Evolutionary conservation across 768 basidiomycete species (phyloP).

Genomic region (Mycena amicta): DNA sequence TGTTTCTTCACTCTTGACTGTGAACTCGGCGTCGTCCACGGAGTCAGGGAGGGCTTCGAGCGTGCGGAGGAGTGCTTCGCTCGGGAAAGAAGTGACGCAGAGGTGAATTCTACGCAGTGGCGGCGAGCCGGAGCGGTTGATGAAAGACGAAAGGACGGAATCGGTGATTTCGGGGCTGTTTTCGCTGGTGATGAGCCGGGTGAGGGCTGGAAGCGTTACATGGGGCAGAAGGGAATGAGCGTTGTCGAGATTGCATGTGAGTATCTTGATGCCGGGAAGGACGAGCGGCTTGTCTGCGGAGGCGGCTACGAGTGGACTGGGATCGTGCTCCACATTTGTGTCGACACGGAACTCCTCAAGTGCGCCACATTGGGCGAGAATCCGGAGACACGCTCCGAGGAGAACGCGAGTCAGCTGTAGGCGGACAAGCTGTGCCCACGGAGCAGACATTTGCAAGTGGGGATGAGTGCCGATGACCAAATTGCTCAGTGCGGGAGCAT

Average conservation of each 20-base stretch:
- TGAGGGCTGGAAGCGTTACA: neutral
- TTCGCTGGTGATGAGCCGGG: neutral
- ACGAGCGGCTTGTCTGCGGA: neutral
- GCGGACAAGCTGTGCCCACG: neutral
- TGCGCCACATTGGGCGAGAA: neutral
- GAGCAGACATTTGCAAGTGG: neutral
- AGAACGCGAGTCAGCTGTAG: neutral
- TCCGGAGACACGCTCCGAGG: neutral
- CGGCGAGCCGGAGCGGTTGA: neutral
- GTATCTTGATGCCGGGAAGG: neutral
- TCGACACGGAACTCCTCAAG: neutral
- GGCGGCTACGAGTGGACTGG: neutral
- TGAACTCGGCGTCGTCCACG: neutral
- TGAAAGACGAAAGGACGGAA: neutral
- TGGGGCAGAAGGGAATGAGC: neutral
- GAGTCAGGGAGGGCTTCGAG: neutral
- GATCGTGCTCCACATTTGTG: neutral
- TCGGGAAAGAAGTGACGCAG: neutral
- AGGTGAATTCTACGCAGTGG: neutral
- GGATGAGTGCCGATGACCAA: neutral
- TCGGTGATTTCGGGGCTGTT: neutral
- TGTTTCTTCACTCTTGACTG: neutral
- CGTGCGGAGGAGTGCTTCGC: neutral
- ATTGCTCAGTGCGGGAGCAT: neutral
- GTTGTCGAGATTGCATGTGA: neutral